These are phyloP conservation scores for Yamadazyma siamensis DNA, from an alignment of 1,139 yeast genomes.

Conservation along the genomic window DNA sequence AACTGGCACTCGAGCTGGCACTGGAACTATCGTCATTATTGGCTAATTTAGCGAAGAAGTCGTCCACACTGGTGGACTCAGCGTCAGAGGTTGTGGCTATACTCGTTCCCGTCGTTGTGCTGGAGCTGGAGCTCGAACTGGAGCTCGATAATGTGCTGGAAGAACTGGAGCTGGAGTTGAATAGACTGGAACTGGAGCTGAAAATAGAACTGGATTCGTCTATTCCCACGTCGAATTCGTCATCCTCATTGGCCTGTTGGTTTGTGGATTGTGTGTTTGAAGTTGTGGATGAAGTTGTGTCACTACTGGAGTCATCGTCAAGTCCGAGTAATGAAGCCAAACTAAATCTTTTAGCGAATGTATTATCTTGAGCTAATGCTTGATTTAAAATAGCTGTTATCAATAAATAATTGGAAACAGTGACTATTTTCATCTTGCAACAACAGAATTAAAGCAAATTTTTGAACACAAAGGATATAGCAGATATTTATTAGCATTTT, in stretches of 20 bases:
- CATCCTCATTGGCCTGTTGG: slow-evolving; percentile 1
- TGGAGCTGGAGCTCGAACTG: slow-evolving; percentile 2
- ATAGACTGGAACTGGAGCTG: slow-evolving; percentile 5
- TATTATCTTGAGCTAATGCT: slow-evolving; percentile 11
- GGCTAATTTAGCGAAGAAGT: slow-evolving; percentile 7
- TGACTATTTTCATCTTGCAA: slow-evolving; percentile 12
- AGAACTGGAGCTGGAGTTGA: slow-evolving; percentile 6
- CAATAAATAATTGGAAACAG: slow-evolving; percentile 13
- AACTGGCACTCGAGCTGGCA: slow-evolving; percentile 2
- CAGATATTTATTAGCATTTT: too few species aligned
- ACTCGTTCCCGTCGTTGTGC: slow-evolving; percentile 7
- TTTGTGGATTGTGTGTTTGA: slow-evolving; percentile 1
- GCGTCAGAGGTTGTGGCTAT: slow-evolving; percentile 6
- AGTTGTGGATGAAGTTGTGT: slow-evolving; percentile 5
- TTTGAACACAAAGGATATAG: too few species aligned
- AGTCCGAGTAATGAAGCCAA: slow-evolving; percentile 10
- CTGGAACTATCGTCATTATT: slow-evolving; percentile 1
- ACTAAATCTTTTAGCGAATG: slow-evolving; percentile 14
- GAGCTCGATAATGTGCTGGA: slow-evolving; percentile 3
- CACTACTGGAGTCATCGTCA: slow-evolving; percentile 8
- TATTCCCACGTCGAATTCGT: slow-evolving; percentile 1
- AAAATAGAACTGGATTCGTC: background rate
- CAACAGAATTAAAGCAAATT: background rate
- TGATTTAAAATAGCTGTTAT: slow-evolving; percentile 12
- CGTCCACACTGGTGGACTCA: slow-evolving; percentile 5